Evolutionary conservation across 1,284 basidiomycete genomes (phyloP).

Genomic region (Cutaneotrichosporon mucoides): DNA sequence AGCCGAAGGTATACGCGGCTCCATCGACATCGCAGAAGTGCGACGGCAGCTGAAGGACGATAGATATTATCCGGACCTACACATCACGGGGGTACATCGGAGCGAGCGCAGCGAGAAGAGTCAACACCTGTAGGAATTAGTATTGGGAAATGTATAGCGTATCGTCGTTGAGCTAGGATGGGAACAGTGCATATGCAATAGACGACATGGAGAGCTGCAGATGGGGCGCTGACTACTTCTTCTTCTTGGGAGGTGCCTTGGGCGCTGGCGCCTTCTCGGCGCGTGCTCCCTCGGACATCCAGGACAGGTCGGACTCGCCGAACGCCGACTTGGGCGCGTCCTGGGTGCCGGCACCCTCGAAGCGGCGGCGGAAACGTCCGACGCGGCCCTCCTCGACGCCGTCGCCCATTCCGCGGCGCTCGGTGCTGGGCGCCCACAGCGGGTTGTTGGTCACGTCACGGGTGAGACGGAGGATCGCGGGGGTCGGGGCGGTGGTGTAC

Average conservation of each 20-base stretch:
- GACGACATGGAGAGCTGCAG: background rate
- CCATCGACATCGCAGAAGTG: too few relatives aligned
- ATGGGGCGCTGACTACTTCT: constrained; percentile 25
- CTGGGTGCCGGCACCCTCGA: constrained; percentile 50
- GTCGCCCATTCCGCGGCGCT: constrained; percentile 54
- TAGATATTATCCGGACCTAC: too few relatives aligned
- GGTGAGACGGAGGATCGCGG: constrained; percentile 62
- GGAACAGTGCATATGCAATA: constrained; percentile 7
- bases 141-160: background rate
- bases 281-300: constrained; percentile 49
- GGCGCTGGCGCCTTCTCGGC: constrained; percentile 40
- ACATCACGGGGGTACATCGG: too few relatives aligned
- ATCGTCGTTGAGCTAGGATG: background rate
- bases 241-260: constrained; percentile 21
- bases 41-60: too few relatives aligned
- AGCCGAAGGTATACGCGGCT: too few relatives aligned
- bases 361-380: constrained; percentile 71
- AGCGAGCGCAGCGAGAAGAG: too few relatives aligned
- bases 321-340: constrained; percentile 21
- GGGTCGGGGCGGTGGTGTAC: constrained; percentile 77
- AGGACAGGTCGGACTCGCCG: constrained; percentile 39
- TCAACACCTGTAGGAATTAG: background rate
- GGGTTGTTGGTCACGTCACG: constrained; percentile 82
- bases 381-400: constrained; percentile 69
- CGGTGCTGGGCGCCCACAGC: constrained; percentile 59